These are phyloP conservation scores for Breviolum minutum DNA, from an alignment of 73 alveolate genomes.

Conservation along the genomic window DNA sequence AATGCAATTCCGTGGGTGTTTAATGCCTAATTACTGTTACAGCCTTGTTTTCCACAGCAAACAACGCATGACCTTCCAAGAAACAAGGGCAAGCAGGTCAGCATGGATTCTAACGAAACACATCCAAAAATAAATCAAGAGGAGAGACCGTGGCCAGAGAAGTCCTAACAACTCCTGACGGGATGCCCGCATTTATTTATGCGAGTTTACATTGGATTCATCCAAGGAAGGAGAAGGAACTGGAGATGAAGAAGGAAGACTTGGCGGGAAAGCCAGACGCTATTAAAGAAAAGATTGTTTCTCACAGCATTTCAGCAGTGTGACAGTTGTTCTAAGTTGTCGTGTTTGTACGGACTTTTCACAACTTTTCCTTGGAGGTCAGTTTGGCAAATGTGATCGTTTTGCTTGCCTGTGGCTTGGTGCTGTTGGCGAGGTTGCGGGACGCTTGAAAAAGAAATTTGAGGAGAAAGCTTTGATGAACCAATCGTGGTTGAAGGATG, in stretches of 20 bases:
- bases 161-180: too few relatives aligned
- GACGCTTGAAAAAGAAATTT: constrained; percentile 87
- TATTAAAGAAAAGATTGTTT: constrained; percentile 67
- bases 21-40: too few relatives aligned
- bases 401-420: background rate
- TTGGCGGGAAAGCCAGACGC: constrained; percentile 69
- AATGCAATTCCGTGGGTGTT: too few relatives aligned
- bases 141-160: too few relatives aligned
- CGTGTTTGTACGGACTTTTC: too few relatives aligned
- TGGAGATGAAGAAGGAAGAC: constrained; percentile 72
- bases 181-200: too few relatives aligned
- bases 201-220: background rate
- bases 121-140: too few relatives aligned
- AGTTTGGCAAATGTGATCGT: background rate
- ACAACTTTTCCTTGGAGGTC: background rate
- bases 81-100: too few relatives aligned
- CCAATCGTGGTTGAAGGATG: constrained; percentile 88
- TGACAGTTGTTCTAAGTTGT: background rate
- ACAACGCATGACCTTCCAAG: too few relatives aligned
- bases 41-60: too few relatives aligned
- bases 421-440: constrained; percentile 9
- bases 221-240: constrained; percentile 34
- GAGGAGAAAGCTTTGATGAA: constrained; percentile 61
- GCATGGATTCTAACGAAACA: too few relatives aligned
- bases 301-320: background rate